Evolutionary conservation across 208 protist genomes (phyloP).

Genomic region (Acanthamoeba lenticulata): DNA sequence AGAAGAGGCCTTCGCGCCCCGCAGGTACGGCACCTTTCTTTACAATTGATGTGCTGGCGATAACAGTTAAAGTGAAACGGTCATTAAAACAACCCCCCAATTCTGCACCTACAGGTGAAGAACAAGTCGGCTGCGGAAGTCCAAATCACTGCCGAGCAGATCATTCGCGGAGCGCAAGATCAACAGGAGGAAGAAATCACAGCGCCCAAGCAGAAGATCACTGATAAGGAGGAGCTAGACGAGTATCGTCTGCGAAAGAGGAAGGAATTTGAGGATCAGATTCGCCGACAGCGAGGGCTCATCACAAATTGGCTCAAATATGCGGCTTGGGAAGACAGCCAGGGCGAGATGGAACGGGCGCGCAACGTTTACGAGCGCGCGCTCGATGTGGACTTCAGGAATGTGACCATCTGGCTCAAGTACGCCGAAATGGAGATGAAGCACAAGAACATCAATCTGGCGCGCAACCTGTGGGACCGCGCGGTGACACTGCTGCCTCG

Average conservation of each 20-base stretch:
- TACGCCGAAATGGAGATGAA: slow-evolving; percentile 99
- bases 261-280: slow-evolving; percentile 95
- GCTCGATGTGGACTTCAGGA: slow-evolving; percentile 92
- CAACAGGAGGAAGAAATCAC: slow-evolving; percentile 86
- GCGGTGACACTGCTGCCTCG: slow-evolving; percentile 95
- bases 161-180: slow-evolving; percentile 96
- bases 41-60: background rate
- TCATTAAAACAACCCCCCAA: background rate
- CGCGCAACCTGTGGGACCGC: slow-evolving; percentile 97
- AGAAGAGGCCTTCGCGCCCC: background rate
- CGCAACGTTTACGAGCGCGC: slow-evolving; percentile 96
- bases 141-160: slow-evolving; percentile 98
- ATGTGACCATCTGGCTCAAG: slow-evolving; percentile 93
- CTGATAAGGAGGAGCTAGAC: slow-evolving; percentile 94
- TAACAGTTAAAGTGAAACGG: background rate
- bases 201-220: slow-evolving; percentile 94
- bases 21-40: background rate
- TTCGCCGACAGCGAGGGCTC: slow-evolving; percentile 88
- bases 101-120: slow-evolving; percentile 72
- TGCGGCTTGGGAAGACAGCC: slow-evolving; percentile 97
- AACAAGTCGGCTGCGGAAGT: slow-evolving; percentile 92
- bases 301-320: slow-evolving; percentile 96
- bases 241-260: slow-evolving; percentile 93
- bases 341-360: slow-evolving; percentile 94
- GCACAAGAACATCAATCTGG: slow-evolving; percentile 96